Percentiles rank a stretch among this genome's conserved stretches.
Evolutionary conservation across 2,329 filamentous ascomycete genomes (phyloP).

Genomic region (Metarhizium humberi): DNA sequence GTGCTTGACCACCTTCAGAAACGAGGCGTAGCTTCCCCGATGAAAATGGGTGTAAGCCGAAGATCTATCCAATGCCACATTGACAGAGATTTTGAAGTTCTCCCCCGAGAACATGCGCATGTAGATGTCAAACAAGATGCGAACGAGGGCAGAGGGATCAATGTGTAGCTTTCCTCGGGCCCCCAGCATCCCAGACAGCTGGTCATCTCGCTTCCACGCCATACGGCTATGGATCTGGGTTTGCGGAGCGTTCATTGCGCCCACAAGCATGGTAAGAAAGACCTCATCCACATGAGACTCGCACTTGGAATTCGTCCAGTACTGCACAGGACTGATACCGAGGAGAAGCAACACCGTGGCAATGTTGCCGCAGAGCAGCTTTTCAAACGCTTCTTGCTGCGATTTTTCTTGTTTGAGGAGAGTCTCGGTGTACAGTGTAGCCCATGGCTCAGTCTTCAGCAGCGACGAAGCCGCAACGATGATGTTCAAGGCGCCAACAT

Average conservation of each 20-base stretch:
- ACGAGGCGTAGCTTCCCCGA: too few species aligned
- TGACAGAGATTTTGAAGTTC: slow-evolving; percentile 10
- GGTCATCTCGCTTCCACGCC: slow-evolving; percentile 26
- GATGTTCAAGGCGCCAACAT: slow-evolving; percentile 27
- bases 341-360: too few species aligned
- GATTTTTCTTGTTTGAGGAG: slow-evolving; percentile 23
- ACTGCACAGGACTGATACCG: too few species aligned
- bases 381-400: too few species aligned
- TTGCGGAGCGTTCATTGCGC: slow-evolving; percentile 14
- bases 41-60: too few species aligned
- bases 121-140: slow-evolving; percentile 32
- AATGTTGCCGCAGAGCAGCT: too few species aligned
- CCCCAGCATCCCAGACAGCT: slow-evolving; percentile 16
- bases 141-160: slow-evolving; percentile 27
- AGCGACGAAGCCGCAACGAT: slow-evolving; percentile 36
- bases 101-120: slow-evolving; percentile 35
- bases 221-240: slow-evolving; percentile 20
- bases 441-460: slow-evolving; percentile 30
- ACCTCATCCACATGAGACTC: too few species aligned
- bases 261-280: too few species aligned
- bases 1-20: too few species aligned
- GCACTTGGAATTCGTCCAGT: too few species aligned
- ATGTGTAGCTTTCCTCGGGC: slow-evolving; percentile 19
- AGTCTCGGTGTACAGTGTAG: slow-evolving; percentile 40
- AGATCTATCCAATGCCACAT: too few species aligned